Base-by-base conservation (phyloP, 192 early-diverging fungal genomes). In the Cladochytrium replicatum region DNA sequence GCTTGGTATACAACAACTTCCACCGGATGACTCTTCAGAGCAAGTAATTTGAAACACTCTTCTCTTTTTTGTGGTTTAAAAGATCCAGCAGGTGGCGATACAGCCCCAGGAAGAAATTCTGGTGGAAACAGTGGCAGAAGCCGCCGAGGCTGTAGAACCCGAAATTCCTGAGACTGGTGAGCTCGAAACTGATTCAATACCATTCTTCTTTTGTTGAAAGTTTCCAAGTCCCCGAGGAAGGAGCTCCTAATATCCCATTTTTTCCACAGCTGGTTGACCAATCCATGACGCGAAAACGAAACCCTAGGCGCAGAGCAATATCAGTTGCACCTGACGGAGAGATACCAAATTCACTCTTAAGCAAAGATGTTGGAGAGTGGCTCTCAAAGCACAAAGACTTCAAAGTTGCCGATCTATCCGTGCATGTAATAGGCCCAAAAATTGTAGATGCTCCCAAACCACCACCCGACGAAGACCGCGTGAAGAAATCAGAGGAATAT, bases 241-340 rank as follows among this genome's bases (percentile, higher is more conserved):
- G 19, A 11, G 23, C 30, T 29, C 34, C 31, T 24, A 31, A 37
- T 13, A 17, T 17, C 13, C 13, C 34, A 37, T 13, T 13, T 13
- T 17, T 37, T 37, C 34, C 34, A 37, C 13, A 37, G 34, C 34
- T 17, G 34, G 17, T 37, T n/a, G n/a, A n/a, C n/a, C n/a, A 4
- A 6, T 19, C 11, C 32, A 55, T 9, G 41, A 57, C 21, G 39
- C 41, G 22, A 43, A 53, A 6, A 40, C 39, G n/a, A 38, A 15
- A 37, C n/a, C 9, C 11, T 7, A 15, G 13, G n/a, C 37, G 29
- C 49, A 30, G 29, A 6, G n/a, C 6, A 7, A 56, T 15, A 11
- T 26, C 50, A 56, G 38, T 65, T 46, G 72, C 72, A 26, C 72
- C 72, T 8, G 72, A 75, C 41, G 72, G 72, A 4, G 23, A 39